Base-by-base conservation (phyloP, 768 basidiomycete genomes). In the Phaeotremella fagi region DNA sequence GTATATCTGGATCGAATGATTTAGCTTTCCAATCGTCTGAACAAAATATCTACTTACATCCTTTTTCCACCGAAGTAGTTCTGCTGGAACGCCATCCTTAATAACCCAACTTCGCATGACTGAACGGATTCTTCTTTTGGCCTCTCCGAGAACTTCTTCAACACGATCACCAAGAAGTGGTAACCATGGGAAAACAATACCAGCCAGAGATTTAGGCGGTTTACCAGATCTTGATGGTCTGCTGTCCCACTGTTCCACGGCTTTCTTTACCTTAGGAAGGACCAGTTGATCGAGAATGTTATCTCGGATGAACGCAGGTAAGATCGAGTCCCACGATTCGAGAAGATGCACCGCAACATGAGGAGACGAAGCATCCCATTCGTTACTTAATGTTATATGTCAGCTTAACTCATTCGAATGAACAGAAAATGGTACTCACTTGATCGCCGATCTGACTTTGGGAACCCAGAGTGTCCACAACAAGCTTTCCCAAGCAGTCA, bases 391-490 rank as follows among this genome's bases (percentile, higher is more conserved):
- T 38, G 48, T 47, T 29, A 18, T 23, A 26, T 47, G 38, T 26
- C 24, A 47, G 23, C 1, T 42, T 54, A 45, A 33, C 20, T 25
- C 1, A 12, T 27, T 16, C 27, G 25, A 12, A 36, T 29, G 9
- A 18, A 18, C 15, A 28, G n/a, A n/a, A n/a, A n/a, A n/a, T 5
- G 2, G 16, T 22, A 74, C 79, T 61, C 44, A 80, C 79, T 98
- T 98, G 71, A 98, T 85, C 11, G 82, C 80, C 0, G 89, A 88
- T 24, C 95, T 83, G n/a, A 98, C 85, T 76, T 83, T 88, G 0
- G 95, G 95, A 24, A 99, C 77, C 95, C 92, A 99, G 9, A 88
- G 79, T 60, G 85, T 88, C 92, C 95, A 98, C 14, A 98, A 75
- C 23, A 98, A 78, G 55, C 86, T 88, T 70, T 99, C 95, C 70